Conservation (phyloP, 495 filamentous ascomycete species). For the Eremomyces bilateralis region DNA sequence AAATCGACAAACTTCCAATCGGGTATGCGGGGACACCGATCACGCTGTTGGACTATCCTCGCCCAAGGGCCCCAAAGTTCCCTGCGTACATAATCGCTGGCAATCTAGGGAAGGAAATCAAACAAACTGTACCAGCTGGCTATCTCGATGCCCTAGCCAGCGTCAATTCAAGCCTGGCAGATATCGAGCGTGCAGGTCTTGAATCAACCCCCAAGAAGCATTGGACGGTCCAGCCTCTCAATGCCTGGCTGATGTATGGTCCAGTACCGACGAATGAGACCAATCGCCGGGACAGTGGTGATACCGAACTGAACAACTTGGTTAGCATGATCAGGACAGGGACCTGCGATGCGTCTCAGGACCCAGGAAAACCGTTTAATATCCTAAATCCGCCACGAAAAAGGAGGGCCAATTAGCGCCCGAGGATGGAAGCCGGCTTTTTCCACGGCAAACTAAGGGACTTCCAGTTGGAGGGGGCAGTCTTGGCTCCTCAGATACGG, state of each 20-base stretch:
- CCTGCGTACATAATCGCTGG: constrained; percentile 4
- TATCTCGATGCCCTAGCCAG: constrained; percentile 2
- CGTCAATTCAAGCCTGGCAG: constrained; percentile 1
- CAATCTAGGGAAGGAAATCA: constrained; percentile 4
- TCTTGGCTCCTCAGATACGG: too few relatives aligned
- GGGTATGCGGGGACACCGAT: constrained; percentile 4
- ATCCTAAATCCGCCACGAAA: too few relatives aligned
- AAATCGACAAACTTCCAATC: constrained; percentile 2
- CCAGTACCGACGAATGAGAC: not conserved
- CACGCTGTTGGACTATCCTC: constrained; percentile 1
- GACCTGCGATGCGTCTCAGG: too few relatives aligned
- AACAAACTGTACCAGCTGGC: constrained; percentile 1
- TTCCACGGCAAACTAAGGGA: too few relatives aligned
- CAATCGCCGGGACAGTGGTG: too few relatives aligned
- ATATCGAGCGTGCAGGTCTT: not conserved
- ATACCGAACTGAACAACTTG: too few relatives aligned
- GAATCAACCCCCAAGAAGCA: too few relatives aligned
- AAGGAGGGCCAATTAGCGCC: too few relatives aligned
- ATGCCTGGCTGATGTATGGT: constrained; percentile 5
- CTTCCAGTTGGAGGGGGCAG: too few relatives aligned
- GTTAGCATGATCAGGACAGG: too few relatives aligned
- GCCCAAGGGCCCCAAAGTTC: not conserved
- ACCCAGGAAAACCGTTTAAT: too few relatives aligned
- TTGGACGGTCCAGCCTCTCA: constrained; percentile 1
- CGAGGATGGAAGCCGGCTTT: too few relatives aligned